phyloP scores from a whole-genome alignment of 345 rosid species.

The Rhodamnia argentea region DNA sequence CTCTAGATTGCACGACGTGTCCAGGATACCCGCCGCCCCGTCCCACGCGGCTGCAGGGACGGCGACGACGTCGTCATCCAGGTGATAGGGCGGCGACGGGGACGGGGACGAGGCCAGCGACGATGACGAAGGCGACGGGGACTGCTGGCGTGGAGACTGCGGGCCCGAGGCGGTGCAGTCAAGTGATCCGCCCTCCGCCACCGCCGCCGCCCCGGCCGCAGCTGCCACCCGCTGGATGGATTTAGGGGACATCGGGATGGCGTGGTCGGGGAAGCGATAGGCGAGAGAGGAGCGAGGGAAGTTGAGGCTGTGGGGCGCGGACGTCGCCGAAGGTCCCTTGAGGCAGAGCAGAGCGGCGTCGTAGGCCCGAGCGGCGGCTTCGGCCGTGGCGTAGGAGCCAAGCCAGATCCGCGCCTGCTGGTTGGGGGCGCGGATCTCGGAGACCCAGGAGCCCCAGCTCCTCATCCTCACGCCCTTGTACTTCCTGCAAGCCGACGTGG shows the following conservation, averaged over 20 bases:
- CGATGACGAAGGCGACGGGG: background rate
- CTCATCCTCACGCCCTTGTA: conserved; percentile 97
- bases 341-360: conserved; percentile 95
- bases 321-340: conserved; percentile 43
- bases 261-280: background rate
- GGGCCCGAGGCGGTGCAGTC: conserved; percentile 34
- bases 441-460: conserved; percentile 98
- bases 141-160: background rate
- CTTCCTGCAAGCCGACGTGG: conserved; percentile 25
- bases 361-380: conserved; percentile 97
- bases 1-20: conserved; percentile 34
- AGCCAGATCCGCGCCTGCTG: conserved; percentile 95
- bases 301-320: conserved; percentile 42
- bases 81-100: conserved; percentile 14
- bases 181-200: background rate
- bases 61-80: conserved; percentile 14
- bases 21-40: conserved; percentile 10
- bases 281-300: conserved; percentile 32
- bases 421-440: conserved; percentile 97
- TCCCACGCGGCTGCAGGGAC: background rate
- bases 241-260: conserved; percentile 47
- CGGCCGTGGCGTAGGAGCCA: conserved; percentile 90
- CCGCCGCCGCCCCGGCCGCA: conserved; percentile 37
- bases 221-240: conserved; percentile 80
- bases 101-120: conserved; percentile 1